phyloP scores from a whole-genome alignment of 2,329 filamentous ascomycete species.

The Macrophomina pseudophaseolina region DNA sequence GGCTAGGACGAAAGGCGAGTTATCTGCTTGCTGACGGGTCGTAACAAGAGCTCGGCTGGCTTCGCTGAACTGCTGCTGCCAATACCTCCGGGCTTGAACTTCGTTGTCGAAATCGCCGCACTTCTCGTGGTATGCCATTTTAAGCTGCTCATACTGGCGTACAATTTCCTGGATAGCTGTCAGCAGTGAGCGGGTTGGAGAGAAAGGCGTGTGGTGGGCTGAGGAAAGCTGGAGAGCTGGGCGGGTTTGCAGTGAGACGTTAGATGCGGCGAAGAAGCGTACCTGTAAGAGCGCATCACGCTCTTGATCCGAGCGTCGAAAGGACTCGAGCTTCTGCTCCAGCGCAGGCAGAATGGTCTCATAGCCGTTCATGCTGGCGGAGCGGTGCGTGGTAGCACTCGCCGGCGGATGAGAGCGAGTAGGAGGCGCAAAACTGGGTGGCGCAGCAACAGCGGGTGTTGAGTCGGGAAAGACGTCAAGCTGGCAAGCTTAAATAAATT shows the following conservation, averaged over 20 bases:
- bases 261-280: constrained; percentile 26
- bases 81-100: constrained; percentile 41
- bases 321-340: constrained; percentile 38
- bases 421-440: neutral
- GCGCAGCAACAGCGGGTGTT: neutral
- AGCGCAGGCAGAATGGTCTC: constrained; percentile 10
- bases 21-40: constrained; percentile 32
- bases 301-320: constrained; percentile 43
- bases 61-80: constrained; percentile 35
- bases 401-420: neutral
- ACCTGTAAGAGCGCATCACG: constrained; percentile 43
- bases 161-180: constrained; percentile 33
- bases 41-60: constrained; percentile 1
- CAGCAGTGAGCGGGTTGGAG: neutral
- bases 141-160: constrained; percentile 38
- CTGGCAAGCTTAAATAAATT: constrained; percentile 19
- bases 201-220: neutral
- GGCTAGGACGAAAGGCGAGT: constrained; percentile 51
- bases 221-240: neutral
- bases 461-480: neutral
- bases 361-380: constrained; percentile 24
- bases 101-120: constrained; percentile 45
- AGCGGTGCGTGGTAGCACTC: neutral
- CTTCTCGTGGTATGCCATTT: constrained; percentile 39
- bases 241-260: too few species aligned